Evolutionary conservation across 305 asterid species (phyloP).

Genomic region (Euphrasia arctica): DNA sequence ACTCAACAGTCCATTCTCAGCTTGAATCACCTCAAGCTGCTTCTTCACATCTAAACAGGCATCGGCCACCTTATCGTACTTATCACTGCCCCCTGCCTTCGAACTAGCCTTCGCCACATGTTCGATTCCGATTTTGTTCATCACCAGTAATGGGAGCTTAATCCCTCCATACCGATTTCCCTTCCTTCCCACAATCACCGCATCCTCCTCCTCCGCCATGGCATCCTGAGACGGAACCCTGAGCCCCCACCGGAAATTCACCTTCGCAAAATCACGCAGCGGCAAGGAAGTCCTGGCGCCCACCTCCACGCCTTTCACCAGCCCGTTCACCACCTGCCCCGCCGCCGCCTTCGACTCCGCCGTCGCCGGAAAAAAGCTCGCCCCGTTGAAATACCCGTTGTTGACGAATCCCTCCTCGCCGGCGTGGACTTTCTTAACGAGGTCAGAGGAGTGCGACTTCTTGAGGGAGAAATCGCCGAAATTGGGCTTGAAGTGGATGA

Average conservation of each 20-base stretch:
- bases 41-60: conserved; percentile 67
- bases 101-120: conserved; percentile 41
- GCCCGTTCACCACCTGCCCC: conserved; percentile 40
- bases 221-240: conserved; percentile 53
- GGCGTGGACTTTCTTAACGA: conserved; percentile 35
- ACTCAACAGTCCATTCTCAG: conserved; percentile 64
- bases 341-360: conserved; percentile 55
- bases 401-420: conserved; percentile 34
- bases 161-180: conserved; percentile 35
- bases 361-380: conserved; percentile 38
- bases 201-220: conserved; percentile 39
- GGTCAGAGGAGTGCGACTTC: conserved; percentile 51
- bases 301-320: conserved; percentile 49
- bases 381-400: conserved; percentile 39
- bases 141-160: conserved; percentile 57
- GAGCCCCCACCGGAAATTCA: conserved; percentile 80
- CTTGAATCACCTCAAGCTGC: conserved; percentile 61
- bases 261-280: conserved; percentile 44
- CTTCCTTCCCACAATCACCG: conserved; percentile 44
- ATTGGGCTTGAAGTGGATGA: conserved; percentile 76
- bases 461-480: conserved; percentile 74
- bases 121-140: conserved; percentile 83
- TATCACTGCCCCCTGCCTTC: conserved; percentile 29
- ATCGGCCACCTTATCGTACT: conserved; percentile 44
- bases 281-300: conserved; percentile 70